Conservation (phyloP, 2,329 filamentous ascomycete genomes). For the Fusarium oxysporum region DNA sequence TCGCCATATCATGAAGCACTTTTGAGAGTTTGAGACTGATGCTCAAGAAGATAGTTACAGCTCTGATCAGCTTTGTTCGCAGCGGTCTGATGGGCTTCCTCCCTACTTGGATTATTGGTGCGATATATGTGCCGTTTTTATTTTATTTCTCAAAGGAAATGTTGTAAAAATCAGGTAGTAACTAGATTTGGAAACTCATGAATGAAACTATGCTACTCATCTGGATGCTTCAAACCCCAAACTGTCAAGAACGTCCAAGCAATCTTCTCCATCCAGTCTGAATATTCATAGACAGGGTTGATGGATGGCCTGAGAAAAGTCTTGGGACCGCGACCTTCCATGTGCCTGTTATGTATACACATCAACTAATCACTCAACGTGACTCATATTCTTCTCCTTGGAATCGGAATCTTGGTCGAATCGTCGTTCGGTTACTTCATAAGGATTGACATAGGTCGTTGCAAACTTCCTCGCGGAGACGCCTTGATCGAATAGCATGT, state of each 20-base stretch:
- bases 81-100: no score
- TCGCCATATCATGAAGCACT: no score
- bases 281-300: not conserved
- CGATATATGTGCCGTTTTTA: no score
- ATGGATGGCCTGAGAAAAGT: not conserved
- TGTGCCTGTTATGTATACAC: not conserved
- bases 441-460: not conserved
- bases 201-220: not conserved
- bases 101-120: no score
- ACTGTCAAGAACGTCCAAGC: not conserved
- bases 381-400: not conserved
- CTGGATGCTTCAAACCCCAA: not conserved
- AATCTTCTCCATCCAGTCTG: accelerated
- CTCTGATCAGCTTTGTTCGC: no score
- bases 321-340: not conserved
- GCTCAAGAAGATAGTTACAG: no score
- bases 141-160: no score
- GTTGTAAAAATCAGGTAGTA: no score
- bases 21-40: no score
- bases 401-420: not conserved
- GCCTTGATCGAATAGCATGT: not conserved
- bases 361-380: not conserved
- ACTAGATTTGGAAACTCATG: not conserved
- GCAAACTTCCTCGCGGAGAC: not conserved
- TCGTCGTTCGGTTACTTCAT: not conserved